These are phyloP conservation scores for Hygrophorus russula DNA, from an alignment of 768 basidiomycete genomes.

Conservation along the genomic window DNA sequence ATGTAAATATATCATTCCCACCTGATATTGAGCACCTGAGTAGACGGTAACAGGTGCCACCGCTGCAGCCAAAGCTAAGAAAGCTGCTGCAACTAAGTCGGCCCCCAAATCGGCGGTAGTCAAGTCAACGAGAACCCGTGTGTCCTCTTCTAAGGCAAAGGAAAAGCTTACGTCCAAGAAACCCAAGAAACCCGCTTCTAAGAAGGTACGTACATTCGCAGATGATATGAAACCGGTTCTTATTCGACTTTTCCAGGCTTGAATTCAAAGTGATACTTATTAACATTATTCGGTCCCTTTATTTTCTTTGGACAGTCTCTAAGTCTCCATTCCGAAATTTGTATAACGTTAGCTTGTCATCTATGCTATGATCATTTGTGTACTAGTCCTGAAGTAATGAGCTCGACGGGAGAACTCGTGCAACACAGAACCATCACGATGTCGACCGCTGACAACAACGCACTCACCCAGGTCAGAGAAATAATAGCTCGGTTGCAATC, in stretches of 20 bases:
- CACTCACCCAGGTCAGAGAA: constrained; percentile 20
- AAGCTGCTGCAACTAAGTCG: constrained; percentile 12
- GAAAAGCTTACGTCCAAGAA: constrained; percentile 13
- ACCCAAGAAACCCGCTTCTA: background rate
- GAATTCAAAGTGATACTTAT: background rate
- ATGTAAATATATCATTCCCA: background rate
- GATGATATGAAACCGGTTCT: background rate
- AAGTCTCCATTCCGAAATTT: no score
- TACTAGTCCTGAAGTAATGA: no score
- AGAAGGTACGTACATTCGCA: background rate
- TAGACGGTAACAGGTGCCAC: constrained; percentile 28
- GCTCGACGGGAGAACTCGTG: no score
- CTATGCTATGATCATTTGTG: no score
- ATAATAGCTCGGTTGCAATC: constrained; percentile 32
- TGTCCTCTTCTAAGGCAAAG: background rate
- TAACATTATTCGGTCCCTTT: background rate
- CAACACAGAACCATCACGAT: no score
- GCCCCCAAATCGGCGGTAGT: constrained; percentile 13
- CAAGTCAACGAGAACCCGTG: constrained; percentile 5
- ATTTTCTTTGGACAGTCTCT: no score
- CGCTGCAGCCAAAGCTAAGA: constrained; percentile 16
- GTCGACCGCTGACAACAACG: background rate
- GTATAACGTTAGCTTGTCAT: no score
- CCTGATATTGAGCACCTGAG: background rate
- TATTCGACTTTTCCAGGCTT: background rate